Base-by-base conservation (phyloP, 352 stramenopile genomes). In the Globisporangium polare region DNA sequence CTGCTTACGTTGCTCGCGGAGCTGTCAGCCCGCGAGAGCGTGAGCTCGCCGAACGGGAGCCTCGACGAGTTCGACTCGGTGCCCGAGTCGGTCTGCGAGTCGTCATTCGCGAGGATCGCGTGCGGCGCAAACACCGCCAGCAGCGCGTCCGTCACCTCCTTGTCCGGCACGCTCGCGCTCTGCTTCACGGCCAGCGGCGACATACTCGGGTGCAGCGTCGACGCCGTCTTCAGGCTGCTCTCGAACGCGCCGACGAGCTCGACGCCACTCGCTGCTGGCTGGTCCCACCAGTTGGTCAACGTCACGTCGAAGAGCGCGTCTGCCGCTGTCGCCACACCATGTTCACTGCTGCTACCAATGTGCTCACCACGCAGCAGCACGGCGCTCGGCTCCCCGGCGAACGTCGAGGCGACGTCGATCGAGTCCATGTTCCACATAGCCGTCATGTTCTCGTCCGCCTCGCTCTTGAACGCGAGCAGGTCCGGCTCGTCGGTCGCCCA, bases 401-500 rank as follows among this genome's bases (percentile, higher is more conserved):
- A 63, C 35, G 31, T 51, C 3, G 62, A 59, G 46, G 47, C 54
- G n/a, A 63, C 59, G 33, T 68, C 67, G 18, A 63, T 57, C 65
- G 71, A 71, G 62, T 75, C 65, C 46, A 68, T 63, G 20, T 67
- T 55, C 71, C 65, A 78, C 35, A 73, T 60, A 20, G 58, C 58
- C 29, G 50, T 41, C 62, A 68, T 68, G 51, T 58, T 65, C 42
- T 78, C 71, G 56, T 74, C 68, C 13, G 51, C 61, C 31, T 72
- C 67, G 24, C 33, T 33, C 12, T 42, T 49, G 62, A 59, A 43
- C 27, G 37, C 35, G 41, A 58, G 20, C 17, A 63, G 42, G 20
- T 62, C 61, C 26, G 56, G 26, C 12, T 75, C 65, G 22, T 59
- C 62, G 7, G 65, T 63, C 0, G 58, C 52, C 22, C 68, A 53